Conservation (phyloP, 2,329 filamentous ascomycete species). For the Pyricularia grisea region DNA sequence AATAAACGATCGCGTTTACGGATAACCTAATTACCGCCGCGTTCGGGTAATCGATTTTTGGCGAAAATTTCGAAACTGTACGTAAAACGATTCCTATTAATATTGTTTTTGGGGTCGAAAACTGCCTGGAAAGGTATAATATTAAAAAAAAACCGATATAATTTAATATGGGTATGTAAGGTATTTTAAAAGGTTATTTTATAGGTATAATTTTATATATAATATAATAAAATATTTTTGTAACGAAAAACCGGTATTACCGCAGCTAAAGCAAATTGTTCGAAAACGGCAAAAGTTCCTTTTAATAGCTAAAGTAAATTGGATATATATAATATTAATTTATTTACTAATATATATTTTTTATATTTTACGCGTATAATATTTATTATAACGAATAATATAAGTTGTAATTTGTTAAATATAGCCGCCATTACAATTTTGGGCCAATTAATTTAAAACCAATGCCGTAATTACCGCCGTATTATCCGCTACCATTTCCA, state of each 20-base stretch:
- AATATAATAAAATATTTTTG: background rate
- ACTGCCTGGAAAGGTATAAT: slow-evolving; percentile 9
- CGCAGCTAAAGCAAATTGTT: background rate
- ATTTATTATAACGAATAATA: too few species aligned
- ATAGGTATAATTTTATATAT: background rate
- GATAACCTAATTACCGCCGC: slow-evolving; percentile 35
- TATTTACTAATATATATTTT: background rate
- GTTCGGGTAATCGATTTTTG: slow-evolving; percentile 34
- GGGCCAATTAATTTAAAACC: background rate
- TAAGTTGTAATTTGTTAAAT: background rate
- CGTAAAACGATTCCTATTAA: slow-evolving; percentile 9
- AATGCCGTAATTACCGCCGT: background rate
- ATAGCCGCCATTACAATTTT: background rate
- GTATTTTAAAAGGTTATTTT: background rate
- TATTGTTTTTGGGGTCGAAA: slow-evolving; percentile 10
- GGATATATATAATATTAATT: background rate
- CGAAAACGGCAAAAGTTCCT: background rate
- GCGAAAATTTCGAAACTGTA: slow-evolving; percentile 21
- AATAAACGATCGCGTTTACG: slow-evolving; percentile 38
- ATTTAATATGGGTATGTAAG: background rate
- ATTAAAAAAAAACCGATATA: background rate
- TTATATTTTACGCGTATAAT: background rate
- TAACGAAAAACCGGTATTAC: background rate
- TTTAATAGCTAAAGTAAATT: background rate
- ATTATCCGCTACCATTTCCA: background rate